Percentiles rank a stretch among this genome's conserved stretches.
phyloP scores from a whole-genome alignment of 306 rosid species.

The Lagenaria siceraria region DNA sequence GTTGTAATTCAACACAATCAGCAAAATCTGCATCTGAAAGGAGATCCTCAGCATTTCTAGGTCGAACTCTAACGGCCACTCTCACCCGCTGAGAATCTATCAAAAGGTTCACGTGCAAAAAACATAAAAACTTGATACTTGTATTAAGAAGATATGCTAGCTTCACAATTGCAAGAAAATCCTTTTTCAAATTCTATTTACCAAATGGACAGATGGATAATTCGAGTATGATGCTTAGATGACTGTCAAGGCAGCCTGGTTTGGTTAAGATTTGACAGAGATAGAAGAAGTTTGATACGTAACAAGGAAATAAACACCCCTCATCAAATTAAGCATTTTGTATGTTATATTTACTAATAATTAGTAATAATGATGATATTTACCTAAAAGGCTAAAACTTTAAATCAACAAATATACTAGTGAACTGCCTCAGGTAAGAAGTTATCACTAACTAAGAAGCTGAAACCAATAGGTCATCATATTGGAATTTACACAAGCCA shows the following conservation, averaged over 20 bases:
- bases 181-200: background rate
- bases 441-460: background rate
- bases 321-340: background rate
- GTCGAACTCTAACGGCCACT: constrained; percentile 52
- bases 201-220: background rate
- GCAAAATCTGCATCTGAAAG: constrained; percentile 41
- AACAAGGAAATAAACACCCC: background rate
- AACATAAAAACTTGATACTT: background rate
- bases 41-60: constrained; percentile 38
- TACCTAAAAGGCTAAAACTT: background rate
- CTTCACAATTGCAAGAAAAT: background rate
- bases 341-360: background rate
- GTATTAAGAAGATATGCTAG: background rate
- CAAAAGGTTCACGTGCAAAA: constrained; percentile 1
- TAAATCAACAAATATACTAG: background rate
- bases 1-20: constrained; percentile 48
- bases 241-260: background rate
- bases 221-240: background rate
- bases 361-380: background rate
- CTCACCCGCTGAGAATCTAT: constrained; percentile 51
- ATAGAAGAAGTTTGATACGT: background rate
- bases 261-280: background rate
- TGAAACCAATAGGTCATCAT: background rate
- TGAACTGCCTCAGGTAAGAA: background rate
- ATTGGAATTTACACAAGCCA: background rate